Base-by-base conservation (phyloP, 768 basidiomycete genomes). In the Hemileccinum rubropunctum region DNA sequence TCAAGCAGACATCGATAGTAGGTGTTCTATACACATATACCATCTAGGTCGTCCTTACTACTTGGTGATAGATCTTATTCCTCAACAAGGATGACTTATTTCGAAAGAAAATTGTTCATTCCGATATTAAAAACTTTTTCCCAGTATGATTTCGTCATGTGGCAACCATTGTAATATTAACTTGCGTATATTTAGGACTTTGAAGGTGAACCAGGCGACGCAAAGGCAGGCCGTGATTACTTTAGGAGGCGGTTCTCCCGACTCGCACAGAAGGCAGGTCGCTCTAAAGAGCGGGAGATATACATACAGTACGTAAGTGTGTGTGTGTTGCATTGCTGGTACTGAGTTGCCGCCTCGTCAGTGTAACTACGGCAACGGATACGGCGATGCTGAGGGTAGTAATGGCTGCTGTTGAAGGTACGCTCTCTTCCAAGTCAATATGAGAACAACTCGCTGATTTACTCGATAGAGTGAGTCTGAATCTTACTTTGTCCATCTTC, bases 61-160 rank as follows among this genome's bases (percentile, higher is more conserved):
- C 17, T 28, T 50, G 18, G 15, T 32, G 35, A 10, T 59, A 91
- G 91, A 95, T 97, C 56, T 78, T 97, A 32, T 95, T 95, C 78
- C 76, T 95, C 51, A 97, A 95, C 73, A 97, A 98, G 73, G 86
- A 93, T 59, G 94, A 98, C 64, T 76, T 95, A n/a, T 93, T 94
- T 62, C 80, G 83, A 68, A 77, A 81, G 65, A 95, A 95, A 71
- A 83, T 98, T 36, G 67, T 70, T 48, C 76, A 81, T 50, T 94
- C 91, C 18, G 81, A 90, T 66, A 93, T 98, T 68, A 85, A 83
- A 71, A 87, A 81, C 57, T 89, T 88, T 72, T 98, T 97, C 74
- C 88, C 91, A 0, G 92, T 89, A 63, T 30, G 80, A 64, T 26
- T 39, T 23, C 6, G 15, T n/a, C 7, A 7, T 21, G 6, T 33